Base-by-base conservation (phyloP, 2,329 filamentous ascomycete genomes). In the Nakataea oryzae region DNA sequence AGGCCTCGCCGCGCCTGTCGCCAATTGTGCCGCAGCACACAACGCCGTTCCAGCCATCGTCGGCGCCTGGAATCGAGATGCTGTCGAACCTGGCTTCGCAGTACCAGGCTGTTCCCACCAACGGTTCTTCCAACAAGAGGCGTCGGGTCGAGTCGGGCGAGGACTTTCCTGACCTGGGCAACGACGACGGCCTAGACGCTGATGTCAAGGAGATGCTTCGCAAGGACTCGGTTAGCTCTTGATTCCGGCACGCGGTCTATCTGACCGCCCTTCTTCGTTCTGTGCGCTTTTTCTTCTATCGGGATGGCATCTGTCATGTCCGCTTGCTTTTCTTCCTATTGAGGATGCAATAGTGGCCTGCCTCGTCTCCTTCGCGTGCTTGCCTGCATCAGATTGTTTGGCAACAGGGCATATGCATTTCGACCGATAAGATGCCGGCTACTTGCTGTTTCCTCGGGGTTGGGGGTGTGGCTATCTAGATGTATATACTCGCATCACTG, bases 171-270 rank as follows among this genome's bases (percentile, higher is more conserved):
- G 78, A 84, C 61, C 72, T 85, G n/a, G 80, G 77, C 11, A 77
- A 71, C 26, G 80, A 83, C 62, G 80, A 83, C 65, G 81, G 76
- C 0, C 82, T 85, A 59, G 82, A 85, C 65, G 76, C 79, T 0
- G 82, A 85, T 58, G 82, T 85, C 41, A 78, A 78, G 29, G 81
- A 82, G 66, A 82, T 84, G 74, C 73, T 86, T 57, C 73, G 74
- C 55, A 76, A 77, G 64, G 78, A 80, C 26, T 74, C 71, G 54
- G 68, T 62, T 28, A 68, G 63, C 2, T 64, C 54, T 8, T 63
- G 54, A 63, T 54, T n/a, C 17, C 54, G 6, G 14, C 26, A 27
- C 14, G 13, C 28, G n/a, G 28, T 27, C 26, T 17, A 4, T n/a
- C 14, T 14, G 13, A 27, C 12, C 27, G 17, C 11, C 28, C 28